phyloP scores from a whole-genome alignment of 805 yeast species.

The Myxozyma neglecta region DNA sequence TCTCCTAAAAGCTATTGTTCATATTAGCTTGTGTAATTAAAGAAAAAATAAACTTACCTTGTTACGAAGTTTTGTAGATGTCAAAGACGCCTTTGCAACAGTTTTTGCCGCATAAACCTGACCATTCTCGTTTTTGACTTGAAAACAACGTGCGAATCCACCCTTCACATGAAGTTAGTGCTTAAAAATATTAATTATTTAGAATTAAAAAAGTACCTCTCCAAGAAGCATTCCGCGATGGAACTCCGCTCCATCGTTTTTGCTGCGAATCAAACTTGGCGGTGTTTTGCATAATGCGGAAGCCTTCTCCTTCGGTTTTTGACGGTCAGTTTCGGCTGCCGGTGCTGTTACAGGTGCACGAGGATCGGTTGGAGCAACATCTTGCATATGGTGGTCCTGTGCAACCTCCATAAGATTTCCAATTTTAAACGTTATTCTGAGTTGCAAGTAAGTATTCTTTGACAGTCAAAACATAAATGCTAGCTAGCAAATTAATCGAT shows the following conservation, averaged over 20 bases:
- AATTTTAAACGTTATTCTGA: no score
- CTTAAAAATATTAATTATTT: background rate
- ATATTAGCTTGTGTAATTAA: background rate
- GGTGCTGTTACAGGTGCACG: background rate
- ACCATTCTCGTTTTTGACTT: constrained; percentile 88
- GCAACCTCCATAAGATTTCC: background rate
- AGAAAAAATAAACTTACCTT: constrained; percentile 32
- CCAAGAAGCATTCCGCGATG: constrained; percentile 89
- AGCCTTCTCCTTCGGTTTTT: constrained; percentile 80
- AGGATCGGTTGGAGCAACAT: background rate
- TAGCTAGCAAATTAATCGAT: background rate
- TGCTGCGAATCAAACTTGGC: constrained; percentile 85
- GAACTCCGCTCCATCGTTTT: constrained; percentile 76
- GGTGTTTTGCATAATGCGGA: constrained; percentile 95
- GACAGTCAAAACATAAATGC: background rate
- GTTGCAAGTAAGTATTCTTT: no score
- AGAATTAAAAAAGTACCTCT: constrained; percentile 45
- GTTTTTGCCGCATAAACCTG: constrained; percentile 93
- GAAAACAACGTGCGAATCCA: constrained; percentile 98
- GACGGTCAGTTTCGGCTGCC: constrained; percentile 23
- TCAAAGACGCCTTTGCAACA: constrained; percentile 92
- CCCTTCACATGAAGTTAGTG: constrained; percentile 47
- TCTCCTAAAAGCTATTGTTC: constrained; percentile 73
- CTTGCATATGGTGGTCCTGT: constrained; percentile 4
- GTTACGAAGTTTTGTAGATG: constrained; percentile 82